Percentiles rank a stretch among this genome's conserved stretches.
Evolutionary conservation across 2,329 filamentous ascomycete species (phyloP).

Genomic region (Microdochium nivale): DNA sequence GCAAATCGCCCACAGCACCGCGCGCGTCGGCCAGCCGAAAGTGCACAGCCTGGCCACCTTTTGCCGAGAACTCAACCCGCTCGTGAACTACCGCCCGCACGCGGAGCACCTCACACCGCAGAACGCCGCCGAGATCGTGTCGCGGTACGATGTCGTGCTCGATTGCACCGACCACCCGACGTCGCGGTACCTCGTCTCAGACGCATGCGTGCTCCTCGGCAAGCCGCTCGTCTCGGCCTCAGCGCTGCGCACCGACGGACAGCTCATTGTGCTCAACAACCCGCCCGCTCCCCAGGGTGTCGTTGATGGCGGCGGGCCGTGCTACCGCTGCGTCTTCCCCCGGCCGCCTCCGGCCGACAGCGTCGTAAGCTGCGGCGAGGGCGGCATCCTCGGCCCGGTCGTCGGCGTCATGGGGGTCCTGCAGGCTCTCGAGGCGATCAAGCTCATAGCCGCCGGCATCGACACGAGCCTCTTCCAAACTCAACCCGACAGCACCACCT

Average conservation of each 20-base stretch:
- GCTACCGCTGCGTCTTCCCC: constrained; percentile 90
- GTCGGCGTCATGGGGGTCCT: constrained; percentile 90
- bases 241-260: constrained; percentile 79
- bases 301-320: constrained; percentile 56
- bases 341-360: constrained; percentile 76
- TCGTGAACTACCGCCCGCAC: constrained; percentile 56
- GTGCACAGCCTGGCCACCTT: constrained; percentile 64
- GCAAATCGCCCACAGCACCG: constrained; percentile 72
- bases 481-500: too few species aligned
- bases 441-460: constrained; percentile 52
- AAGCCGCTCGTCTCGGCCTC: constrained; percentile 85
- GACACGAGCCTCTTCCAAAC: constrained; percentile 10
- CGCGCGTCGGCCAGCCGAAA: constrained; percentile 66
- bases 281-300: constrained; percentile 56
- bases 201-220: constrained; percentile 70
- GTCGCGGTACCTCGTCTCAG: constrained; percentile 86
- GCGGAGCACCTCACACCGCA: constrained; percentile 56
- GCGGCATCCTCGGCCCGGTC: constrained; percentile 84
- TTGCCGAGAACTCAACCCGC: constrained; percentile 58
- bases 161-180: constrained; percentile 95
- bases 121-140: constrained; percentile 59
- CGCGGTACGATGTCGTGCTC: constrained; percentile 71
- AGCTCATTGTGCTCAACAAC: constrained; percentile 80
- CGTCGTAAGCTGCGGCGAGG: constrained; percentile 82
- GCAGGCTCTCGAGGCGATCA: constrained; percentile 83